Conservation (phyloP, 345 rosid species). For the Punica granatum region DNA sequence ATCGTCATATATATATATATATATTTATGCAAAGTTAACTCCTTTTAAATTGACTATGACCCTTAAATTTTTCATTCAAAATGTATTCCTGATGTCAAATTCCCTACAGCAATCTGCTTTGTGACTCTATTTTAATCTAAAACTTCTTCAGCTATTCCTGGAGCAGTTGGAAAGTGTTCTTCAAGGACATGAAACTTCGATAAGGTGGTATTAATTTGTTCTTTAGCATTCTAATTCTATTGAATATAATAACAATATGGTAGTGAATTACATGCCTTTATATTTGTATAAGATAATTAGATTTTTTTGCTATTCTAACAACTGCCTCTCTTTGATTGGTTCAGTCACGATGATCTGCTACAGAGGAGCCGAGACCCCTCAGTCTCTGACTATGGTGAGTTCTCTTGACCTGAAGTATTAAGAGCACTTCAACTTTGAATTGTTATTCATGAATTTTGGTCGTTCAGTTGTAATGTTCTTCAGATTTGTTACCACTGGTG, state of each 20-base stretch:
- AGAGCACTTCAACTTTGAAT: not conserved
- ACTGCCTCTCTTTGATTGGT: conserved; percentile 7
- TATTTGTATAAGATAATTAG: not conserved
- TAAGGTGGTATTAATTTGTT: conserved; percentile 39
- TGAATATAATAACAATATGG: not conserved
- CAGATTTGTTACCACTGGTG: conserved; percentile 97
- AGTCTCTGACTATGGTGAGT: conserved; percentile 86
- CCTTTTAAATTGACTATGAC: not conserved
- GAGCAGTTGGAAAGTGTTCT: conserved; percentile 87
- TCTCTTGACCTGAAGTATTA: conserved; percentile 10
- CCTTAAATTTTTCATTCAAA: not conserved
- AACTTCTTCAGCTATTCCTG: conserved; percentile 66
- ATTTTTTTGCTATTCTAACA: not conserved
- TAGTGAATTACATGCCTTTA: not conserved
- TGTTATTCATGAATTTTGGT: conserved; percentile 38
- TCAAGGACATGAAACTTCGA: conserved; percentile 68
- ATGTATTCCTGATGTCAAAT: not conserved
- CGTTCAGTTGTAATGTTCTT: conserved; percentile 96
- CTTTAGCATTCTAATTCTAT: conserved; percentile 12
- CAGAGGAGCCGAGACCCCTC: conserved; percentile 84
- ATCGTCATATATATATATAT: not conserved
- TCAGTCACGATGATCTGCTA: conserved; percentile 75
- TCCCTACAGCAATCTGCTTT: not conserved
- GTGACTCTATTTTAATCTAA: conserved; percentile 2
- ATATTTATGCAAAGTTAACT: not conserved